Conservation (phyloP, 306 rosid genomes). For the Malus orientalis region DNA sequence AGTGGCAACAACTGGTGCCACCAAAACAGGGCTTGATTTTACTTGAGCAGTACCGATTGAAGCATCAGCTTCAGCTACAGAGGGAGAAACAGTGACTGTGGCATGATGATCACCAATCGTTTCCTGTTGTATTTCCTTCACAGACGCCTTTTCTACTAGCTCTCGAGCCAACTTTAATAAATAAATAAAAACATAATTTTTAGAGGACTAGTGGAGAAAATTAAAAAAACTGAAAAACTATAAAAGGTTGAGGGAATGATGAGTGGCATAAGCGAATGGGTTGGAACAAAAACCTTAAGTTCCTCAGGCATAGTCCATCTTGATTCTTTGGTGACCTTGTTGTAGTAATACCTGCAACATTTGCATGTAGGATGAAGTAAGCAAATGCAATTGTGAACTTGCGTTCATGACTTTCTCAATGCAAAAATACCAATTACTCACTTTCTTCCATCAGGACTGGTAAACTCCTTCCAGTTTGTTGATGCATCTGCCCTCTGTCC, state of each 20-base stretch:
- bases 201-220: conserved; percentile 11
- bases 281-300: conserved; percentile 51
- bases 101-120: conserved; percentile 22
- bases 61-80: conserved; percentile 40
- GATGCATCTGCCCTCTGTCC: conserved; percentile 88
- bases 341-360: conserved; percentile 68
- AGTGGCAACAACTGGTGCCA: conserved; percentile 46
- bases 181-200: not conserved
- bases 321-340: conserved; percentile 77
- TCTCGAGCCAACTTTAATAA: conserved; percentile 71
- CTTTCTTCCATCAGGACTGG: conserved; percentile 90
- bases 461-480: conserved; percentile 88
- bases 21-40: conserved; percentile 57
- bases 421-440: conserved; percentile 26
- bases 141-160: conserved; percentile 49
- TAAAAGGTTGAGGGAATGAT: not conserved
- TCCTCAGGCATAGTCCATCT: conserved; percentile 90
- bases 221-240: not conserved
- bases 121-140: conserved; percentile 36
- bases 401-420: not conserved
- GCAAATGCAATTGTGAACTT: conserved; percentile 12
- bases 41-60: conserved; percentile 37
- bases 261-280: not conserved
- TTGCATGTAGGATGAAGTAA: conserved; percentile 19
- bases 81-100: conserved; percentile 38